A percentile compares a stretch with the other conserved stretches of the same genome.
These are phyloP conservation scores for Tuber brumale DNA, from an alignment of 495 filamentous ascomycete genomes.

Conservation along the genomic window DNA sequence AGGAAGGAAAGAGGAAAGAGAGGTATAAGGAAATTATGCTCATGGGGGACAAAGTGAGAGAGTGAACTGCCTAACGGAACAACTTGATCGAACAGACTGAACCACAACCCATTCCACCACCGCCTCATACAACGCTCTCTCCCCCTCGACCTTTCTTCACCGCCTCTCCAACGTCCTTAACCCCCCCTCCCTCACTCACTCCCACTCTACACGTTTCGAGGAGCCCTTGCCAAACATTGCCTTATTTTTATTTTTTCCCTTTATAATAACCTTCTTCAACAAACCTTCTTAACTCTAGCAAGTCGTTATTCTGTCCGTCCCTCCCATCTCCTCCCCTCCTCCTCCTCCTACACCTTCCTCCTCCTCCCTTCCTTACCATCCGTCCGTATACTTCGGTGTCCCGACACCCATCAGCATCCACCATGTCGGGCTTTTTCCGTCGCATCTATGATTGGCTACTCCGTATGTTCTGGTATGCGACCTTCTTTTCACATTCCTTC, in stretches of 20 bases:
- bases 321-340: neutral
- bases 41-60: neutral
- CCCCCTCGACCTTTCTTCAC: neutral
- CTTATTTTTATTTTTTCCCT: neutral
- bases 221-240: slow-evolving; percentile 5
- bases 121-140: neutral
- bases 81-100: neutral
- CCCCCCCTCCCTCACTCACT: neutral
- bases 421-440: slow-evolving; percentile 82
- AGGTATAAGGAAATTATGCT: neutral
- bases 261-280: neutral
- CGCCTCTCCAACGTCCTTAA: neutral
- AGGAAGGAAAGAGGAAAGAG: slow-evolving; percentile 3
- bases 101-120: neutral
- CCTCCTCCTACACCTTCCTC: neutral
- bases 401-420: slow-evolving; percentile 33
- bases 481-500: slow-evolving; percentile 7
- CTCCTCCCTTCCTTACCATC: slow-evolving; percentile 3
- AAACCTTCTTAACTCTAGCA: slow-evolving; percentile 1
- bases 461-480: slow-evolving; percentile 85
- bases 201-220: neutral
- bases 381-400: slow-evolving; percentile 1
- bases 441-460: slow-evolving; percentile 97
- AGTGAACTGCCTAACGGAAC: neutral
- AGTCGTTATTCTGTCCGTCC: slow-evolving; percentile 1